These are phyloP conservation scores for Pluteus cervinus DNA, from an alignment of 768 basidiomycete species.

Conservation along the genomic window DNA sequence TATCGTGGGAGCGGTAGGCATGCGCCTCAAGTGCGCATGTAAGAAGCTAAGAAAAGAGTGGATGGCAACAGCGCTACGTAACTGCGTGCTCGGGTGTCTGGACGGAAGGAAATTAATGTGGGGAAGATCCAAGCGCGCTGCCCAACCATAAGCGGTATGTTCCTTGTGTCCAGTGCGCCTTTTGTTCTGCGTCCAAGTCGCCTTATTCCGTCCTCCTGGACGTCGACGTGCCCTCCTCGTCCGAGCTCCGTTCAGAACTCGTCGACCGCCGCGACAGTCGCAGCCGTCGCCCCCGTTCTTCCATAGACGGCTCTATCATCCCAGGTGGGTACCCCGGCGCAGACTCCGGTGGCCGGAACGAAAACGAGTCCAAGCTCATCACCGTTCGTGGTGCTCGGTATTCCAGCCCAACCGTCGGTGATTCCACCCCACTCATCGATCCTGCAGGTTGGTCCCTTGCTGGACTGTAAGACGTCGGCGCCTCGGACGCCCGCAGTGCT, in stretches of 20 bases:
- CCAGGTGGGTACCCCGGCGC: conserved; percentile 12
- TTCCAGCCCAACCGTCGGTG: conserved; percentile 19
- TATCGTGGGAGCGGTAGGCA: conserved; percentile 44
- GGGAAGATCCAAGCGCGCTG: conserved; percentile 31
- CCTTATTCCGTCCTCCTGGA: too few relatives aligned
- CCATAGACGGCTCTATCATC: conserved; percentile 11
- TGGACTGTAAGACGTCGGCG: not conserved
- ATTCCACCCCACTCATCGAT: conserved; percentile 5
- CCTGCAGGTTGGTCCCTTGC: conserved; percentile 5
- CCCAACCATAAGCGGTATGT: too few relatives aligned
- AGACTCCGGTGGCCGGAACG: conserved; percentile 20
- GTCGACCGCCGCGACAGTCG: conserved; percentile 19
- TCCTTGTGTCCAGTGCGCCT: too few relatives aligned
- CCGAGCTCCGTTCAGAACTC: conserved; percentile 10
- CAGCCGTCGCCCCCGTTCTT: conserved; percentile 9
- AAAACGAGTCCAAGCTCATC: conserved; percentile 21
- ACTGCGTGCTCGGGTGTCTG: conserved; percentile 39
- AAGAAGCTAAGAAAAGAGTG: conserved; percentile 37
- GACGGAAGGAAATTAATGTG: conserved; percentile 34
- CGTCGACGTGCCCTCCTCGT: conserved; percentile 11
- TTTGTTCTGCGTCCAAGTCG: too few relatives aligned
- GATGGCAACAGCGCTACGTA: conserved; percentile 49
- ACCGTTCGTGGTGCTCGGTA: conserved; percentile 25
- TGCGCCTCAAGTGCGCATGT: conserved; percentile 42
- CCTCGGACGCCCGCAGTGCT: conserved; percentile 4